These are phyloP conservation scores for Boletales sp. DNA, from an alignment of 768 basidiomycete species.

Conservation along the genomic window DNA sequence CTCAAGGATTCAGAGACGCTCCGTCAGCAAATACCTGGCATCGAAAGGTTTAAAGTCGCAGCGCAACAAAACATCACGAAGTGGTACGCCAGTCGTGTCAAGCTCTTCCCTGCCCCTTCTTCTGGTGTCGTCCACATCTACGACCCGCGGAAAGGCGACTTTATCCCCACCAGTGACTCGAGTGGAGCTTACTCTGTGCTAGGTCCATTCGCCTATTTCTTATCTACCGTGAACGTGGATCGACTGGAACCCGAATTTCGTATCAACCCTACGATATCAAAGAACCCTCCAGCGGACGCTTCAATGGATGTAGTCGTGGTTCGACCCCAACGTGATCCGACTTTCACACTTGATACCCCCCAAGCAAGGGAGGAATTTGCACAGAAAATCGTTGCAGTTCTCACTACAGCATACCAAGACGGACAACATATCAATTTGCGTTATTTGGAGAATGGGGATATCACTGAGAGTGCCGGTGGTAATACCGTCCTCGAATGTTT, in stretches of 20 bases:
- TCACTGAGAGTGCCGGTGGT: conserved; percentile 42
- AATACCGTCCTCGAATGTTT: conserved; percentile 70
- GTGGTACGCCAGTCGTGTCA: conserved; percentile 64
- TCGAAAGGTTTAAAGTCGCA: conserved; percentile 86
- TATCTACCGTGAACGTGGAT: conserved; percentile 79
- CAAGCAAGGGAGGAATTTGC: conserved; percentile 49
- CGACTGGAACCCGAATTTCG: conserved; percentile 81
- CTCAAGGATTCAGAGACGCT: conserved; percentile 78
- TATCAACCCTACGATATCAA: conserved; percentile 61
- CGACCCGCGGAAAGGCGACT: conserved; percentile 46
- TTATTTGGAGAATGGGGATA: conserved; percentile 47
- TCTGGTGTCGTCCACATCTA: conserved; percentile 53
- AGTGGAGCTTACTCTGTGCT: conserved; percentile 37
- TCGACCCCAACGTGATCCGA: conserved; percentile 64
- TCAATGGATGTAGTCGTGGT: conserved; percentile 75
- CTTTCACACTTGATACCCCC: conserved; percentile 37
- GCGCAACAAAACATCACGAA: conserved; percentile 68
- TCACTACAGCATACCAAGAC: conserved; percentile 71
- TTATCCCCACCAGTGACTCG: conserved; percentile 39
- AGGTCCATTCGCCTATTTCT: conserved; percentile 86
- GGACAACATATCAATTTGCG: conserved; percentile 66
- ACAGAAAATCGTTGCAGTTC: conserved; percentile 47
- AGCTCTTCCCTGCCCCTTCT: conserved; percentile 46
- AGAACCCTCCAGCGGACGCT: conserved; percentile 39
- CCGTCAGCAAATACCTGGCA: conserved; percentile 62